Base-by-base conservation (phyloP, 371 early-diverging fungal genomes). In the Saksenaea vasiformis region DNA sequence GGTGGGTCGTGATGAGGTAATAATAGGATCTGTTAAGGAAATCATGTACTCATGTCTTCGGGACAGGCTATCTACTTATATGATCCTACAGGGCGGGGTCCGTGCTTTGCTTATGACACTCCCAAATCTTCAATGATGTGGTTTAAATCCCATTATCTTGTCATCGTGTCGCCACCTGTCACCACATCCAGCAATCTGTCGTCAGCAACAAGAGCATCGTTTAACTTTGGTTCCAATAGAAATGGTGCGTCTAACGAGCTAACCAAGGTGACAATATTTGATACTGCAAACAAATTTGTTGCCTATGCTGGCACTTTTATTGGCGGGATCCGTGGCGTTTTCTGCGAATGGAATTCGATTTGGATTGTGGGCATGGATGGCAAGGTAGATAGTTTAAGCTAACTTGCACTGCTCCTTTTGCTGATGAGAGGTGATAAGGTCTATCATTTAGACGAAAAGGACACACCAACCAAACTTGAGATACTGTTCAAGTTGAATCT, bases 281-380 rank as follows among this genome's bases (percentile, higher is more conserved):
- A 98, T 62, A 87, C 95, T 0, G 88, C 84, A 37, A 93, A 93
- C 79, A 96, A 95, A 70, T 93, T 93, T 67, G 86, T 95, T 10
- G 96, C 96, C 0, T 94, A 88, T 56, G 78, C 86, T 2, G 91
- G 87, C 3, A 89, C 87, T 0, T 93, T 96, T 60, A 66, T 83
- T 9, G 87, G 86, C 9, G 91, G 86, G 13, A 86, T 88, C 53
- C 86, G 79, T 58, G 80, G 88, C 15, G 83, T 94, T 2, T 80
- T 89, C 37, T 86, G 88, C 60, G 96, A 95, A 68, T 95, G 95
- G 95, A 94, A 91, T 56, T 88, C 93, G 47, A 82, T 96, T n/a
- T 94, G 92, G 82, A 85, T 96, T 31, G 78, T 93, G 0, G 94
- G 92, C 17, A 85, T 83, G 27, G 90, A 93, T 65, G 91, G 91